Conservation (phyloP, 108 stramenopile species). For the Thalassiosira profunda region DNA sequence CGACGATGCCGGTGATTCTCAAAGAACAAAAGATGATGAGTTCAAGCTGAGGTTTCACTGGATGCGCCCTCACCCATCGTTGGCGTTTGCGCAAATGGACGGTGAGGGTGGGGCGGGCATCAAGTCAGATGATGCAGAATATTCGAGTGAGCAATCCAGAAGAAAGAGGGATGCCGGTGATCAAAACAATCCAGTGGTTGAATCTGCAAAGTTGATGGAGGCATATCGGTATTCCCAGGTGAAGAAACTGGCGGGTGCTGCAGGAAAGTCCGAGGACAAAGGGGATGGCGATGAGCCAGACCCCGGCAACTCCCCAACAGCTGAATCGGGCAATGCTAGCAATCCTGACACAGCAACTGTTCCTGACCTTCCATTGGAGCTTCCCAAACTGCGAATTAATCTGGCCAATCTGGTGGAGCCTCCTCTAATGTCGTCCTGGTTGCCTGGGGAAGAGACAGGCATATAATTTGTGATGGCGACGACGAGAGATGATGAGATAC, state of each 20-base stretch:
- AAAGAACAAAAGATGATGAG: conserved; percentile 12
- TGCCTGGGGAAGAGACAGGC: conserved; percentile 16
- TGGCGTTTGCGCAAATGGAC: conserved; percentile 15
- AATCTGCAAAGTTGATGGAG: conserved; percentile 20
- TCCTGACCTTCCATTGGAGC: conserved; percentile 19
- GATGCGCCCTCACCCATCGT: conserved; percentile 43
- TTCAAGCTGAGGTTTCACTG: conserved; percentile 38
- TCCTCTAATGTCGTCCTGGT: conserved; percentile 35
- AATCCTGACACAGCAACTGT: not conserved
- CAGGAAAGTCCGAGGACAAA: not conserved
- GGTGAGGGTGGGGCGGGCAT: not conserved
- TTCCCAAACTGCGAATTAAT: conserved; percentile 32
- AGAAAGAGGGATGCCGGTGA: not conserved
- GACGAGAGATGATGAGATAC: too few species aligned
- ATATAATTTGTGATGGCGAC: too few species aligned
- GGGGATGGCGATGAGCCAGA: not conserved
- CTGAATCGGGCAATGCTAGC: not conserved
- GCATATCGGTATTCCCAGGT: conserved; percentile 15
- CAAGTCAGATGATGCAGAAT: not conserved
- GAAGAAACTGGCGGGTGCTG: not conserved
- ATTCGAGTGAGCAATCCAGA: not conserved
- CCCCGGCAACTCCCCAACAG: not conserved
- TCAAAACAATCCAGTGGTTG: conserved; percentile 14
- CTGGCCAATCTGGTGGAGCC: conserved; percentile 39
- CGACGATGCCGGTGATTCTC: not conserved